Evolutionary conservation across 2,329 filamentous ascomycete species (phyloP).

Genomic region (Ophiostoma montium): DNA sequence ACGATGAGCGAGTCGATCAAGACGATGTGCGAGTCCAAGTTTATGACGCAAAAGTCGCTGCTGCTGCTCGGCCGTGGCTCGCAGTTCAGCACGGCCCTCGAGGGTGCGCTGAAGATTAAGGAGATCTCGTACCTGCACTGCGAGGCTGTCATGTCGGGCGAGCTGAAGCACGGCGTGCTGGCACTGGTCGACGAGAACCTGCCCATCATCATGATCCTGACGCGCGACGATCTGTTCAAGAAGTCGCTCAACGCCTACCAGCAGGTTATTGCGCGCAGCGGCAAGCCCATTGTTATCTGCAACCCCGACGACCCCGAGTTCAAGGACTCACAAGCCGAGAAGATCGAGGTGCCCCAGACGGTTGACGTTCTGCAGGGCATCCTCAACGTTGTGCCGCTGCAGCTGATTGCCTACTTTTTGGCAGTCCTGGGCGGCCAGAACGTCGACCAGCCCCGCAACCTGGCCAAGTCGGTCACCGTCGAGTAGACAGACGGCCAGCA

Average conservation of each 20-base stretch:
- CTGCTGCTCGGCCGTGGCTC: slow-evolving; percentile 86
- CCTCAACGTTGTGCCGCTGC: slow-evolving; percentile 91
- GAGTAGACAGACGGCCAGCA: slow-evolving; percentile 51
- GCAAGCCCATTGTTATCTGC: slow-evolving; percentile 97
- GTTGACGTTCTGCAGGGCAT: slow-evolving; percentile 93
- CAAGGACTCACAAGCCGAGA: slow-evolving; percentile 73
- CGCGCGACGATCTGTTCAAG: slow-evolving; percentile 86
- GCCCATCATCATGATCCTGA: slow-evolving; percentile 99
- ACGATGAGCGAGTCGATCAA: slow-evolving; percentile 90
- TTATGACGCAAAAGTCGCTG: slow-evolving; percentile 96
- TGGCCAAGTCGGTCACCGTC: slow-evolving; percentile 97
- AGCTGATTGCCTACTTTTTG: slow-evolving; percentile 98
- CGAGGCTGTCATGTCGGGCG: slow-evolving; percentile 98
- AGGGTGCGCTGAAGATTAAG: slow-evolving; percentile 98
- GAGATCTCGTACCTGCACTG: slow-evolving; percentile 99
- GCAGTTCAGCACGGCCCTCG: slow-evolving; percentile 92
- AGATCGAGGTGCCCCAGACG: slow-evolving; percentile 93
- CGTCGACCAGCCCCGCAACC: slow-evolving; percentile 95
- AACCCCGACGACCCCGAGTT: slow-evolving; percentile 85
- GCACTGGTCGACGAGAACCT: slow-evolving; percentile 96
- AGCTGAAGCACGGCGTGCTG: slow-evolving; percentile 97
- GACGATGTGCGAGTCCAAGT: slow-evolving; percentile 76
- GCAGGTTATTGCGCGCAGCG: slow-evolving; percentile 92
- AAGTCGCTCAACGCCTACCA: slow-evolving; percentile 99
- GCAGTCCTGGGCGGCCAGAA: slow-evolving; percentile 92